Evolutionary conservation across 495 filamentous ascomycete genomes (phyloP), one percentile per base, ranked within the genome.

Genomic region (Xylaria curta): DNA sequence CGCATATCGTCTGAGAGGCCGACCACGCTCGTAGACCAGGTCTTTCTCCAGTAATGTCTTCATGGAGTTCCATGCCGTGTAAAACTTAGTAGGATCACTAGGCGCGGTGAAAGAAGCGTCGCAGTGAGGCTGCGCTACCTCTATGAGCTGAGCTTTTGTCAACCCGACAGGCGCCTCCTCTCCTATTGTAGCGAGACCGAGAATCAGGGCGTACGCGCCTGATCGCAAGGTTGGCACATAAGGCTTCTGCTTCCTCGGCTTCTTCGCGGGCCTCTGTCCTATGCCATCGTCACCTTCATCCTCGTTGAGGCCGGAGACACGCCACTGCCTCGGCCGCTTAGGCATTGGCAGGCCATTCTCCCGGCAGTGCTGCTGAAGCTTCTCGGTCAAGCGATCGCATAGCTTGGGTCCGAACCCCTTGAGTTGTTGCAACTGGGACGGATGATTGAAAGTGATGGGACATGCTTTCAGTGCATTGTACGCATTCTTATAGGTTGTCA

Each of bases 21-120:
- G 85, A 1, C 92, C 91, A 49, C 88, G 87, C 65, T 92, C 89
- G 70, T 90, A 91, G 0, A 95, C 92, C 12, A 94, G 82, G 53
- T 94, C 92, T 79, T 95, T 94, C 36, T 89, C 83, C 2, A 90
- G 74, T 36, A 96, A 82, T 0, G 90, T 92, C 75, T 93, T 94
- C 89, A 97, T 97, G 0, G 92, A 93, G 76, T 86, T 91, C 94
- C 94, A 97, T 0, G 93, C 93, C 2, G 93, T 96, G 73, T 93
- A 93, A 76, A 86, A 92, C 73, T 89, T 92, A 6, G 83, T 90
- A 3, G 91, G 82, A 63, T 94, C 90, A 12, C 82, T 81, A 7
- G 92, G 91, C 1, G 87, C 89, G 0, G 88, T 91, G 76, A 94
- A 95, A 0, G 92, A 94, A 6, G 90, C 81, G 77, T 95, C 92